Evolutionary conservation across 2,329 filamentous ascomycete species (phyloP).

Genomic region (Chalaropsis ovoidea): DNA sequence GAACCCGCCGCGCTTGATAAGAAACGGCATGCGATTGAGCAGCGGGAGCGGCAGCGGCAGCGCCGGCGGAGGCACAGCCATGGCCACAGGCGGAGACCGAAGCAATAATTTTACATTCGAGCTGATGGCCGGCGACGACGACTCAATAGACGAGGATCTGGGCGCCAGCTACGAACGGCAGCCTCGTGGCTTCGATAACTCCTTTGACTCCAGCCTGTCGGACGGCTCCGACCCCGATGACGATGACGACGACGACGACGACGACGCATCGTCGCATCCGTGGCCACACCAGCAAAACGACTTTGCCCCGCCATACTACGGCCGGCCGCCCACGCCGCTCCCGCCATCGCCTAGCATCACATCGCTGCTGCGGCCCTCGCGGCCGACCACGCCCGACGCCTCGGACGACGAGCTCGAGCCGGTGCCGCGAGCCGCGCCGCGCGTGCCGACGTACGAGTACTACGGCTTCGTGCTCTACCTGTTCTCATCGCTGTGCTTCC

Average conservation of each 20-base stretch:
- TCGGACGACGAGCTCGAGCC: conserved; percentile 75
- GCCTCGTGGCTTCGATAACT: background rate
- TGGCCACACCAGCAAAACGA: conserved; percentile 44
- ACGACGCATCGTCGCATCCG: conserved; percentile 33
- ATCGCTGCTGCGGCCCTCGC: conserved; percentile 76
- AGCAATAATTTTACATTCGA: conserved; percentile 11
- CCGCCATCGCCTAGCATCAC: conserved; percentile 89
- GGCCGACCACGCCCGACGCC: conserved; percentile 87
- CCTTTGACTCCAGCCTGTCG: conserved; percentile 10
- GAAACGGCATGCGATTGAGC: conserved; percentile 6
- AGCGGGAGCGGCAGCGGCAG: background rate
- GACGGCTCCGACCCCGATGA: conserved; percentile 5
- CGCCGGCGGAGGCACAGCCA: background rate
- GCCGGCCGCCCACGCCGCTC: conserved; percentile 85
- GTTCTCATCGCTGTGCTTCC: conserved; percentile 71
- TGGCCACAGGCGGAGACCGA: background rate
- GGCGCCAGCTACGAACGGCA: background rate
- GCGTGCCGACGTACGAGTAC: conserved; percentile 98
- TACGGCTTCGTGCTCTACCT: conserved; percentile 97
- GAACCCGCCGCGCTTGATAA: background rate
- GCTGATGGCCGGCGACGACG: conserved; percentile 14
- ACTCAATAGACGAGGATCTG: conserved; percentile 5
- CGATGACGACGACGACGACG: conserved; percentile 14
- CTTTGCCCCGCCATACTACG: conserved; percentile 84
- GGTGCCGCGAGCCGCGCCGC: conserved; percentile 73